Evolutionary conservation across 2,329 filamentous ascomycete species (phyloP).

Genomic region (Nemania bipapillata): DNA sequence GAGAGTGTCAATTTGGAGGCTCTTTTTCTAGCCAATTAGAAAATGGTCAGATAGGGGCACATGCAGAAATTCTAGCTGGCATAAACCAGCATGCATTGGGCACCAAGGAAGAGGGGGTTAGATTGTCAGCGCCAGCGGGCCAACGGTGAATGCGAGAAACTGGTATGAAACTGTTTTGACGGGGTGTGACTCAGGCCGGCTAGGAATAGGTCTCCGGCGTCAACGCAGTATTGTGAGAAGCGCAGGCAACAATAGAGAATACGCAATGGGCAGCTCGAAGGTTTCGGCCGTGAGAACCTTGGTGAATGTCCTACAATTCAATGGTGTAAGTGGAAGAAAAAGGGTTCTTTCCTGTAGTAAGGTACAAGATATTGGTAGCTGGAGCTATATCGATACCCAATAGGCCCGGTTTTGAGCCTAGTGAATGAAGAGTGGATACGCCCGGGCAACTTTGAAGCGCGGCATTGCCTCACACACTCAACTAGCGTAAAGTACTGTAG

Average conservation of each 20-base stretch:
- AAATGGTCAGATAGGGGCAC: background rate
- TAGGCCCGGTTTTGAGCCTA: background rate
- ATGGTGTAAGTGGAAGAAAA: background rate
- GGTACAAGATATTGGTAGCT: too few relatives aligned
- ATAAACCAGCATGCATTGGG: constrained; percentile 37
- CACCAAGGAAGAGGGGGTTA: constrained; percentile 34
- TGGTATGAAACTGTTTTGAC: constrained; percentile 20
- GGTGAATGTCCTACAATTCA: background rate
- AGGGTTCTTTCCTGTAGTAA: background rate
- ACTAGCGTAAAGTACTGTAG: background rate
- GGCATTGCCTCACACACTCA: constrained; percentile 32
- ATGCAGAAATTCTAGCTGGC: constrained; percentile 18
- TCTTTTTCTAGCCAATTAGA: constrained; percentile 26
- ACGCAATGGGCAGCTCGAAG: background rate
- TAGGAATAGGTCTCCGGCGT: background rate
- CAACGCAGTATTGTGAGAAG: background rate
- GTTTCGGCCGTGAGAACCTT: background rate
- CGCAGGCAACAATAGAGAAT: background rate
- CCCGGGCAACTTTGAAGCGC: constrained; percentile 23
- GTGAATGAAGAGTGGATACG: background rate
- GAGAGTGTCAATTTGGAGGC: constrained; percentile 25
- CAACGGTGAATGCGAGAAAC: constrained; percentile 10
- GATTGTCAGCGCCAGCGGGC: background rate
- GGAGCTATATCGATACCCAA: background rate
- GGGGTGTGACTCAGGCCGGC: constrained; percentile 31